Percentiles rank a stretch among this genome's conserved stretches.
Conservation (phyloP, 176 grass and related monocot genomes). For the Cenchrus americanus region DNA sequence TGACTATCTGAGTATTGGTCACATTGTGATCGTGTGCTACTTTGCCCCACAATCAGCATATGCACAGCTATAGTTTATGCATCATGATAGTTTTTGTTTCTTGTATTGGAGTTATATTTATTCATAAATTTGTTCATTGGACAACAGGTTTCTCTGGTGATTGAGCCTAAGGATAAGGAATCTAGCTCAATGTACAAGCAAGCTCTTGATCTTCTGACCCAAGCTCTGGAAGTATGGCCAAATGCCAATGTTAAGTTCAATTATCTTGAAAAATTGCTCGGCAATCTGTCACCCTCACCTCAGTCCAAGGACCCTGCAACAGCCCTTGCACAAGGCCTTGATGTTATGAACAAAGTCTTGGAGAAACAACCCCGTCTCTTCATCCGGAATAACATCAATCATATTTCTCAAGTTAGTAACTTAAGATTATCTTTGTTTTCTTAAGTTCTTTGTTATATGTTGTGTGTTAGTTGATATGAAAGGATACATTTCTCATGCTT, state of each 20-base stretch:
- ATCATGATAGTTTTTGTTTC: neutral
- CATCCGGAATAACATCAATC: slow-evolving; percentile 97
- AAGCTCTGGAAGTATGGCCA: slow-evolving; percentile 97
- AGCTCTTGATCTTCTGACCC: slow-evolving; percentile 89
- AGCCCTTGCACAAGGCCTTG: slow-evolving; percentile 93
- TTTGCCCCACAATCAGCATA: slow-evolving; percentile 32
- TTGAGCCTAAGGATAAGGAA: slow-evolving; percentile 98
- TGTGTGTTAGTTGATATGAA: neutral
- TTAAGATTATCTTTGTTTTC: slow-evolving; percentile 25
- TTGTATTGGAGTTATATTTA: neutral
- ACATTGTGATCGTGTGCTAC: neutral
- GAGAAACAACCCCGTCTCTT: slow-evolving; percentile 97
- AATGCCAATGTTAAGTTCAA: slow-evolving; percentile 99
- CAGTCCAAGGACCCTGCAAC: slow-evolving; percentile 97
- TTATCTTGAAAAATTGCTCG: slow-evolving; percentile 95
- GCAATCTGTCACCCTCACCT: slow-evolving; percentile 79
- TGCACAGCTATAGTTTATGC: neutral
- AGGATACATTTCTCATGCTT: slow-evolving; percentile 29
- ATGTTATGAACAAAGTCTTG: slow-evolving; percentile 99
- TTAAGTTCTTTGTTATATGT: slow-evolving; percentile 18
- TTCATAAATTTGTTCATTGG: slow-evolving; percentile 41
- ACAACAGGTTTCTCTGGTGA: slow-evolving; percentile 86
- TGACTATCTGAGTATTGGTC: slow-evolving; percentile 13
- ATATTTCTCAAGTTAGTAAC: slow-evolving; percentile 87
- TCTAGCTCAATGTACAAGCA: slow-evolving; percentile 95